Evolutionary conservation across 169 alveolate species (phyloP).

Genomic region (Cryptosporidium bovis): DNA sequence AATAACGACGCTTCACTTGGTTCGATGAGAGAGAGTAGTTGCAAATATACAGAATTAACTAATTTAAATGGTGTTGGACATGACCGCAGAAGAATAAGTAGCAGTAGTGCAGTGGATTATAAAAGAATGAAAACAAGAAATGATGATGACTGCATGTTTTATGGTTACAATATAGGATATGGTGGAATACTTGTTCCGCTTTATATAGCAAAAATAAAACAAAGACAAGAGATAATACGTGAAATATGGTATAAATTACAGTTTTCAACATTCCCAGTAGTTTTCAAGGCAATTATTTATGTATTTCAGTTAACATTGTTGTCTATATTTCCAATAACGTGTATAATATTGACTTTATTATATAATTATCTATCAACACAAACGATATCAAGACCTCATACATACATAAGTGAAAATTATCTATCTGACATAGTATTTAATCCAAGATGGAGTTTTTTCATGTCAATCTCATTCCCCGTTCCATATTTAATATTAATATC

Average conservation of each 20-base stretch:
- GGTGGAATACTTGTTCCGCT: slow-evolving; percentile 62
- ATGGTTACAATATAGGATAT: slow-evolving; percentile 44
- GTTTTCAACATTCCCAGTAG: slow-evolving; percentile 31
- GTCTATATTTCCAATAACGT: slow-evolving; percentile 59
- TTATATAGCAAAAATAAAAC: slow-evolving; percentile 64
- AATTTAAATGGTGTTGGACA: neutral
- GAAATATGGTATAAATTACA: slow-evolving; percentile 52
- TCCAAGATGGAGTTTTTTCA: slow-evolving; percentile 59
- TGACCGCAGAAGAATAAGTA: neutral
- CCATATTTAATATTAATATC: slow-evolving; percentile 39
- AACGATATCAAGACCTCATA: slow-evolving; percentile 29
- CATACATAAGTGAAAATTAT: slow-evolving; percentile 10
- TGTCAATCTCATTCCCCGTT: slow-evolving; percentile 45
- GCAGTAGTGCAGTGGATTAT: no score
- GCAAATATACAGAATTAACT: slow-evolving; percentile 20
- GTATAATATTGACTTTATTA: slow-evolving; percentile 24
- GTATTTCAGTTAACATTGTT: slow-evolving; percentile 32
- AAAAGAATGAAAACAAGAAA: neutral
- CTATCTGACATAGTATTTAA: slow-evolving; percentile 42
- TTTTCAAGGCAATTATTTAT: slow-evolving; percentile 11
- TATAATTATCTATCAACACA: slow-evolving; percentile 45
- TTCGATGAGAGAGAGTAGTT: neutral
- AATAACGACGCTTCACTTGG: neutral
- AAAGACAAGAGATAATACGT: slow-evolving; percentile 47
- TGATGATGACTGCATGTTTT: neutral